Evolutionary conservation across 2,329 filamentous ascomycete species (phyloP).

Genomic region (Penicillium sp.): DNA sequence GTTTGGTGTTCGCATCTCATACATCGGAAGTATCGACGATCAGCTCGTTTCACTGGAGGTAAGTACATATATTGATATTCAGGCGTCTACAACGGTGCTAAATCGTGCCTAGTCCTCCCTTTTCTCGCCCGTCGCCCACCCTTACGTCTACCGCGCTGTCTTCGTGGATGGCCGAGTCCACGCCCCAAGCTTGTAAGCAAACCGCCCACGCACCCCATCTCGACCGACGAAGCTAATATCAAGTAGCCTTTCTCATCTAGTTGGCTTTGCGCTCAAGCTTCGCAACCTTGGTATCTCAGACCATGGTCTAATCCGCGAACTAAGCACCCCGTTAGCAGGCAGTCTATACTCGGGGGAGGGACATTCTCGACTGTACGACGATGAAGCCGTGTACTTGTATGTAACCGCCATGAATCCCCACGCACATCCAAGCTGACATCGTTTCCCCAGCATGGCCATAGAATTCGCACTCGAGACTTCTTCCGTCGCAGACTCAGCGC

Average conservation of each 20-base stretch:
- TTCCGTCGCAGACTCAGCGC: conserved; percentile 39
- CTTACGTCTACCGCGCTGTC: conserved; percentile 88
- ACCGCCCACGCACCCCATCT: neutral
- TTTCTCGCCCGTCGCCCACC: conserved; percentile 75
- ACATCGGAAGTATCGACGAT: conserved; percentile 90
- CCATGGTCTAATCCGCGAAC: conserved; percentile 82
- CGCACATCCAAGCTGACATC: neutral
- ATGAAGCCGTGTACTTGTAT: conserved; percentile 71
- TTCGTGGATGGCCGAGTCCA: conserved; percentile 91
- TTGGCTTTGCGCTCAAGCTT: conserved; percentile 86
- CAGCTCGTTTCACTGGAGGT: conserved; percentile 89
- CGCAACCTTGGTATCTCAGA: conserved; percentile 88
- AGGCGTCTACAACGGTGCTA: neutral
- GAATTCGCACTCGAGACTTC: conserved; percentile 66
- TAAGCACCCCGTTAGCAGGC: conserved; percentile 79
- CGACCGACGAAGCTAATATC: neutral
- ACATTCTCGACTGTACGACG: conserved; percentile 87
- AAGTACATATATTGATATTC: conserved; percentile 18
- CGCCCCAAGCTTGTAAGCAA: conserved; percentile 71
- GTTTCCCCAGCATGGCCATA: conserved; percentile 52
- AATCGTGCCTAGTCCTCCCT: conserved; percentile 57
- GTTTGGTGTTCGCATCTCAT: conserved; percentile 74
- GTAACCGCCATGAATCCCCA: conserved; percentile 19
- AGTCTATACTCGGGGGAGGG: conserved; percentile 87
- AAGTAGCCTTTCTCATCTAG: conserved; percentile 66